Base-by-base conservation (phyloP, 2,329 filamentous ascomycete species). In the Fusarium cicatricum region DNA sequence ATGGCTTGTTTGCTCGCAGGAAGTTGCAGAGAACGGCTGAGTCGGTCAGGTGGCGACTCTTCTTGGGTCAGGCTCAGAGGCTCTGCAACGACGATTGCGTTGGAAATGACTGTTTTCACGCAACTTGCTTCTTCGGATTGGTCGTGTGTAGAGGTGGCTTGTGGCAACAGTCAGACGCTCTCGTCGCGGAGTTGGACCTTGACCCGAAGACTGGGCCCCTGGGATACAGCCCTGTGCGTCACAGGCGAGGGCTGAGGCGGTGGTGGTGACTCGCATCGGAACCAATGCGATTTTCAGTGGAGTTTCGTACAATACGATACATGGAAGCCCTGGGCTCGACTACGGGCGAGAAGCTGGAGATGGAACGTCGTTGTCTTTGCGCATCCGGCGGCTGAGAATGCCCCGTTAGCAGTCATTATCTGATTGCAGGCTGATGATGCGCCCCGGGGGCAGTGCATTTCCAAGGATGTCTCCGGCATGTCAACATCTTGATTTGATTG, bases 181-280 rank as follows among this genome's bases (percentile, higher is more conserved):
- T 32, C 11, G 12, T 29, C 16, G 14, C 17, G 26, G 44, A 11
- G 31, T 21, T 43, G 46, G 43, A n/a, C 43, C 29, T 21, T 7
- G 21, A 21, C 21, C 21, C 21, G n/a, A 21, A 4, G 21, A 7
- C 21, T 10, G 23, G 23, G 23, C 42, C 29, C 14, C 29, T 34
- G 28, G 45, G 41, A 54, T 42, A 36, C 40, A 47, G 58, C 49
- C 42, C 42, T 60, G 47, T 47, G 48, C 56, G 49, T 64, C 60
- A 64, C 48, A 55, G 52, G 55, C 42, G 38, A 60, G 32, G 56
- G 32, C 42, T 47, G 36, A 26, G 23, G 23, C 9, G 23, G 23
- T 26, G 23, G 23, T 26, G 54, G 54, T 61, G 59, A 64, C 56
- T 61, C 44, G 60, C 55, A 60, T 54, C 45, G 23, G 23, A 9